Evolutionary conservation across 1,284 basidiomycete species (phyloP).

Genomic region (Malassezia cuniculi): DNA sequence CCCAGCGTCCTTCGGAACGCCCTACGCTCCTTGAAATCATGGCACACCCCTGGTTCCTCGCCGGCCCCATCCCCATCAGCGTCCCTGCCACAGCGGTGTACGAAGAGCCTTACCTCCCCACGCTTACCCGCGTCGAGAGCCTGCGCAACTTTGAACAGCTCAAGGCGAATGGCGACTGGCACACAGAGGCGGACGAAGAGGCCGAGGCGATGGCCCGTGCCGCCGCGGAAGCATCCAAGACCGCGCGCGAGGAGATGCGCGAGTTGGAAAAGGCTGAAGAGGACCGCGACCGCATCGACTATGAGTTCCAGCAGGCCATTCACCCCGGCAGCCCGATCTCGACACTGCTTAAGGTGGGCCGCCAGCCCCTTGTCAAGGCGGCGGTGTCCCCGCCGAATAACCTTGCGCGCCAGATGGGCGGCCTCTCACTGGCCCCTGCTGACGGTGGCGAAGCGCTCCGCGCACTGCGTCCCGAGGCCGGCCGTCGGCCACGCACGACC

Average conservation of each 20-base stretch:
- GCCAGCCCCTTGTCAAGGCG: conserved; percentile 36
- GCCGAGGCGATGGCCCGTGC: conserved; percentile 16
- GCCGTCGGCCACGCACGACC: conserved; percentile 7
- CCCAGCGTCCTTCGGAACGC: conserved; percentile 54
- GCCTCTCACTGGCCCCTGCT: conserved; percentile 12
- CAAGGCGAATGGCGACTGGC: conserved; percentile 30
- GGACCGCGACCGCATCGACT: conserved; percentile 52
- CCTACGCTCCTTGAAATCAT: conserved; percentile 77
- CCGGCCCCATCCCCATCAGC: conserved; percentile 65
- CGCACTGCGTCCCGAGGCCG: background rate
- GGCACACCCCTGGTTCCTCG: conserved; percentile 69
- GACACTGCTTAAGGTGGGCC: conserved; percentile 56
- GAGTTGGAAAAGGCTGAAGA: conserved; percentile 34
- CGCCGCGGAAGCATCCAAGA: conserved; percentile 1
- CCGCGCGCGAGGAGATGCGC: conserved; percentile 19
- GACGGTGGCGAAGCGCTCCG: background rate
- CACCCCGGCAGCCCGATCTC: conserved; percentile 90
- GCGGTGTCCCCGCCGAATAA: conserved; percentile 5
- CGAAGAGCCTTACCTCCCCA: conserved; percentile 60
- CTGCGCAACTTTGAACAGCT: conserved; percentile 30
- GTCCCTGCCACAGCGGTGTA: conserved; percentile 70
- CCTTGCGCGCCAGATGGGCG: conserved; percentile 19
- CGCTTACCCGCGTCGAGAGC: conserved; percentile 21
- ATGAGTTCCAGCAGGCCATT: conserved; percentile 86
- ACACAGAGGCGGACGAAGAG: conserved; percentile 20